phyloP scores from a whole-genome alignment of 2,329 filamentous ascomycete genomes.

The Ascochyta koolunga region DNA sequence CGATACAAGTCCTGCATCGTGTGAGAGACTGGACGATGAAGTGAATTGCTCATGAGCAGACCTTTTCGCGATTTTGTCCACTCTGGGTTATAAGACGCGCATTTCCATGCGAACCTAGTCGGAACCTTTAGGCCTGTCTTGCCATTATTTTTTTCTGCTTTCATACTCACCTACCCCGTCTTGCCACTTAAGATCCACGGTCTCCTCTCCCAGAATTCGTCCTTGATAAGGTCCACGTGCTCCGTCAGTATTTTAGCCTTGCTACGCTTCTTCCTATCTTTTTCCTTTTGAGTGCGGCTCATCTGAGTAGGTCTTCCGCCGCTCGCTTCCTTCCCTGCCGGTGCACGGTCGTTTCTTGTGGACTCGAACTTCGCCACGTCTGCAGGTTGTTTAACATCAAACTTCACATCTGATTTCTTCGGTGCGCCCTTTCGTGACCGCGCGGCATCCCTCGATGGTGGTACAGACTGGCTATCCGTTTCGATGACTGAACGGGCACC shows the following conservation, averaged over 20 bases:
- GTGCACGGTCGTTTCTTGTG: neutral
- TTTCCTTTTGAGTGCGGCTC: slow-evolving; percentile 83
- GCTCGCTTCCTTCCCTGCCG: neutral
- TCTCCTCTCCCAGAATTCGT: slow-evolving; percentile 88
- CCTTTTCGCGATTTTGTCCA: neutral
- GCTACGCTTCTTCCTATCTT: slow-evolving; percentile 76
- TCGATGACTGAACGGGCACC: neutral
- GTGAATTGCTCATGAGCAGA: neutral
- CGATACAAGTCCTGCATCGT: neutral
- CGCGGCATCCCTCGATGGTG: neutral
- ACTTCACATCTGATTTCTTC: neutral
- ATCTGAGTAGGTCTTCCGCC: slow-evolving; percentile 48
- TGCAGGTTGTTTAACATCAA: neutral
- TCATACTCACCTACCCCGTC: slow-evolving; percentile 19
- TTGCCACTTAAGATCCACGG: slow-evolving; percentile 69
- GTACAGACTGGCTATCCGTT: neutral
- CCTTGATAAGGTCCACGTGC: slow-evolving; percentile 92
- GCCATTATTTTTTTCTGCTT: too few species aligned
- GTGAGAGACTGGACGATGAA: neutral
- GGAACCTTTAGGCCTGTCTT: neutral
- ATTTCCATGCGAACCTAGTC: neutral
- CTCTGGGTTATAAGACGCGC: neutral
- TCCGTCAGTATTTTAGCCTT: slow-evolving; percentile 83
- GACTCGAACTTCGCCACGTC: neutral
- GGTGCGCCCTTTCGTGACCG: neutral